These are phyloP conservation scores for Quercus alba DNA, from an alignment of 306 rosid genomes.

Conservation along the genomic window DNA sequence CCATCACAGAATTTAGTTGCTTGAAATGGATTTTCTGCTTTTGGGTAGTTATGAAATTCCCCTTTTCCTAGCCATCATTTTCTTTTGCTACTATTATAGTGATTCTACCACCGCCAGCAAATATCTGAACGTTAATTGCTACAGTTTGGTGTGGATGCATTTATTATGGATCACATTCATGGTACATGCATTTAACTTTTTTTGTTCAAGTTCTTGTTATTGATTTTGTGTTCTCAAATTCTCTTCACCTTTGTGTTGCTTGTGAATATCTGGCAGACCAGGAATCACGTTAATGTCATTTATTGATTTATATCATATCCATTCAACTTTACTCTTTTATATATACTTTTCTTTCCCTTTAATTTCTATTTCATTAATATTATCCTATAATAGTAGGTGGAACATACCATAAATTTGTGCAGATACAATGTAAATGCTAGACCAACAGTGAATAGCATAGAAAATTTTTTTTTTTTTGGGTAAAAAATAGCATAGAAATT, in stretches of 20 bases:
- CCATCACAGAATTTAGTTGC: neutral
- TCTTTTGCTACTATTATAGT: neutral
- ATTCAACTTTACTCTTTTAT: neutral
- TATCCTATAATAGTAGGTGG: neutral
- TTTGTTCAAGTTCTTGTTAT: neutral
- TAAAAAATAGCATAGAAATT: no score
- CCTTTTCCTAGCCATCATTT: neutral
- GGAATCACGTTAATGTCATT: no score
- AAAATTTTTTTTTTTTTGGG: no score
- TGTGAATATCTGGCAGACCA: neutral
- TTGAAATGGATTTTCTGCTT: neutral
- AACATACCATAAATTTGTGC: neutral
- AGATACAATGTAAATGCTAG: slow-evolving; percentile 3
- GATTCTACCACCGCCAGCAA: neutral
- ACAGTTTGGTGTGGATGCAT: neutral
- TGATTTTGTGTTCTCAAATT: neutral
- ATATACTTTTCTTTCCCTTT: neutral
- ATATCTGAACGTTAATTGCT: neutral
- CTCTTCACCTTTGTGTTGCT: neutral
- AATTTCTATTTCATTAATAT: neutral
- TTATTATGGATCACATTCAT: neutral
- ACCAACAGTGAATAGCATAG: neutral
- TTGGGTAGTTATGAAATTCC: neutral
- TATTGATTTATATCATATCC: no score
- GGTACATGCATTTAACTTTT: neutral